Base-by-base conservation (phyloP, 345 rosid species). In the Citrus reticulata region DNA sequence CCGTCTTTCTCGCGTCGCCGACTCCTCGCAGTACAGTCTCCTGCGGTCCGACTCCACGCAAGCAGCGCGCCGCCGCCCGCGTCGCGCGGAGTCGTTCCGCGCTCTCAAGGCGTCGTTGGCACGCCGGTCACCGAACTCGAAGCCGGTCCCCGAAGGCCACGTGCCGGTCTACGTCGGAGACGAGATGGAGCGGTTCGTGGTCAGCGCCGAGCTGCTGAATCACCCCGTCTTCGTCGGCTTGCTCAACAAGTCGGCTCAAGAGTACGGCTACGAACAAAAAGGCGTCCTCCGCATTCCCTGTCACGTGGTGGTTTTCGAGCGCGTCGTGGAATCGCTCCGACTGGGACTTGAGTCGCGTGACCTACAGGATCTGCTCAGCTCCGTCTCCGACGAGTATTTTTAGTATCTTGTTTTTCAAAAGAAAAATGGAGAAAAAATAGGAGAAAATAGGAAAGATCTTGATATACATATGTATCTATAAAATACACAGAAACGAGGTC, bases 91-190 rank as follows among this genome's bases (percentile, higher is more conserved):
- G 24, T 82, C 88, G 1, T 67, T 86, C 67, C 75, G 87, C 0
- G 68, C 82, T 0, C 74, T 64, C 2, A 72, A 60, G 66, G 59
- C 63, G 76, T 10, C 70, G 51, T 84, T 79, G 11, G 19, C 88
- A 49, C 84, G 90, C 14, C 73, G 85, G 9, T 40, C 72, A 2
- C 71, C 82, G 29, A 83, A 66, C n/a, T 78, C 69, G 49, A 49
- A 49, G 2, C 61, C 87, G 0, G 98, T 93, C 27, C 98, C 98
- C 5, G 85, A 87, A 40, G 99, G 99, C 2, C 89, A 92, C 87
- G 89, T 97, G 1, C 97, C 98, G 60, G 94, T 97, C 7, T 92
- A 87, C 84, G 99, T 97, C 19, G 99, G 99, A 2, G 98, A 92
- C 54, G 98, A 93, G 86, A 92, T 92, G 97, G 97, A 93, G 85